Evolutionary conservation across 139 green algal genomes (phyloP).

Genomic region (Pseudopediastrum boryanum): DNA sequence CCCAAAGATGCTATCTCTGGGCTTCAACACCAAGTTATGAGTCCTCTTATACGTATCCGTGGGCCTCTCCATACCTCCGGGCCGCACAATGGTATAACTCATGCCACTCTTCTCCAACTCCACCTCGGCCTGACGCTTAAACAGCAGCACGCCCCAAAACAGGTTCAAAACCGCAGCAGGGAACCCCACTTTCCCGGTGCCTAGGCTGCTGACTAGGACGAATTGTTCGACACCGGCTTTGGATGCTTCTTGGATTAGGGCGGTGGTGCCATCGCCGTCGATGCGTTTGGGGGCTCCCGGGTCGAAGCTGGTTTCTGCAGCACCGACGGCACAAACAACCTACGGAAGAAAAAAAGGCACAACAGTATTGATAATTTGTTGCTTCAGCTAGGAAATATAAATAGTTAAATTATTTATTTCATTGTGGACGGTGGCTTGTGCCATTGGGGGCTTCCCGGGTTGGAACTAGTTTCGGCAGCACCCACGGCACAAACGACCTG

Average conservation of each 20-base stretch:
- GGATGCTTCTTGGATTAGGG: constrained; percentile 67
- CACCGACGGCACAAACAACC: constrained; percentile 83
- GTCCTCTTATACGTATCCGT: constrained; percentile 90
- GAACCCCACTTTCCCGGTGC: constrained; percentile 82
- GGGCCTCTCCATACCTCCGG: constrained; percentile 90
- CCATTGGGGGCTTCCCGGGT: constrained; percentile 60
- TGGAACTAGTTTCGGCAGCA: constrained; percentile 68
- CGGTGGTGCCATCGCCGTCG: constrained; percentile 77
- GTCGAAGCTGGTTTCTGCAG: constrained; percentile 71
- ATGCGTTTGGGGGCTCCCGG: constrained; percentile 61
- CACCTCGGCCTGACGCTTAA: constrained; percentile 82
- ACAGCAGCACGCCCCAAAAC: constrained; percentile 88
- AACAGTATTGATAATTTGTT: no score
- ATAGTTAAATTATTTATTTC: no score
- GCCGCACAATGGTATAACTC: constrained; percentile 88
- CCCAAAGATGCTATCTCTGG: constrained; percentile 78
- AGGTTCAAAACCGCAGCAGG: constrained; percentile 75
- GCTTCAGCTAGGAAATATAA: no score
- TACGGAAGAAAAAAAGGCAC: no score
- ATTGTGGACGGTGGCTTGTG: no score
- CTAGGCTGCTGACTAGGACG: constrained; percentile 85
- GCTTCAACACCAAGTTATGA: constrained; percentile 81
- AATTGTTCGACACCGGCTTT: constrained; percentile 76
- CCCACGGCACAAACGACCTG: constrained; percentile 84
- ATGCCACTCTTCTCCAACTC: constrained; percentile 83